Evolutionary conservation across 805 yeast species (phyloP), one percentile per base, ranked within the genome.

Genomic region (Metschnikowia rubicola): DNA sequence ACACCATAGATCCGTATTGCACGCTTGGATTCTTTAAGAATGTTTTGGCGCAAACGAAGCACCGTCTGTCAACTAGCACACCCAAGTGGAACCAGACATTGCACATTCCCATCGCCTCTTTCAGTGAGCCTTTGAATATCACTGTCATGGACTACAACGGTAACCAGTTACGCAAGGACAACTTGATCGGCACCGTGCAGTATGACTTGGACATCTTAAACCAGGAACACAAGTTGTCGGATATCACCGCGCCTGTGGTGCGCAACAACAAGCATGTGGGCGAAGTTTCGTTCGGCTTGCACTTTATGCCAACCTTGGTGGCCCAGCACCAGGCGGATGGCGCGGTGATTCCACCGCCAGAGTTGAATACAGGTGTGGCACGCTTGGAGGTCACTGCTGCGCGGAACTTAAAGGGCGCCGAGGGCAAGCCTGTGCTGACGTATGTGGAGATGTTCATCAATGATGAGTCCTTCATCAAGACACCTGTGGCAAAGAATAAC

Each of bases 331-430:
- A 78, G 48, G 84, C 88, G 3, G 96, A 89, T 65, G 97, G 97
- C 42, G 84, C 91, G 2, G 74, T 78, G 44, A 84, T 82, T 54
- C 89, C 95, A 40, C 87, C 95, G 39, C 96, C 96, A 38, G 97
- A 89, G 55, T 79, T 88, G 63, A 92, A 92, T 68, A 89, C 97
- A 12, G 99, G 99, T 76, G 83, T 95, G 57, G 81, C 85, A 17
- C 77, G 83, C 58, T 69, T 92, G 55, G 85, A 83, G 50, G 66
- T 88, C 40, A 61, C 71, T 30, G 86, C 81, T 55, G 84, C 86
- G 26, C 80, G 88, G 68, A 79, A 74, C 47, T 72, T 74, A 63
- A 67, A 62, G 47, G 51, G 66, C 37, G 50, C 56, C 26, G 79
- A 77, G 29, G 81, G 80, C 26, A 80, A 81, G 54, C 59, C 61